These are phyloP conservation scores for Salix suchowensis DNA, from an alignment of 345 rosid genomes.

Conservation along the genomic window DNA sequence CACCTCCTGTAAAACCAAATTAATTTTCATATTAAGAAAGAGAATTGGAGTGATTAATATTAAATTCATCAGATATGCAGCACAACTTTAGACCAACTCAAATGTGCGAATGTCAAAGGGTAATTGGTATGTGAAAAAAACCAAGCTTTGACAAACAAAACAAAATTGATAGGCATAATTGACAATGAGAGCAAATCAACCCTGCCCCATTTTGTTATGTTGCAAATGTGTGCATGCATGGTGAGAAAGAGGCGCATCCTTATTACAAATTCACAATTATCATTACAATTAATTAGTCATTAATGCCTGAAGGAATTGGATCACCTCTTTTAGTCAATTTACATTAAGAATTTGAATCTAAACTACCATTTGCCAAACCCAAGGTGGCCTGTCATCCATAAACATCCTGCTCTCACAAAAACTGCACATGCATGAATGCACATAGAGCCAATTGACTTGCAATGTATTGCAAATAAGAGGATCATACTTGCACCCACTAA, in stretches of 20 bases:
- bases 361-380: not conserved
- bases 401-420: not conserved
- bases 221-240: not conserved
- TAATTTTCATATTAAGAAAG: not conserved
- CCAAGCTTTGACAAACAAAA: not conserved
- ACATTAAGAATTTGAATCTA: not conserved
- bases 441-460: not conserved
- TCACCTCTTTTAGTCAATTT: not conserved
- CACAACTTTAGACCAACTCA: not conserved
- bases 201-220: not conserved
- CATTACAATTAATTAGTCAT: not conserved
- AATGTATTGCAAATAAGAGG: not conserved
- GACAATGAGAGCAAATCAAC: not conserved
- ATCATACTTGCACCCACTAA: not conserved
- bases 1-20: slow-evolving; percentile 56
- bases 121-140: not conserved
- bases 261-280: not conserved
- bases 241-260: not conserved
- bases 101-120: not conserved
- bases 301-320: not conserved
- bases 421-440: not conserved
- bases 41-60: slow-evolving; percentile 2
- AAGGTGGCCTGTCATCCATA: not conserved
- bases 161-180: not conserved
- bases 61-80: not conserved